These are phyloP conservation scores for Podospora anserina DNA, from an alignment of 495 filamentous ascomycete species.

Conservation along the genomic window DNA sequence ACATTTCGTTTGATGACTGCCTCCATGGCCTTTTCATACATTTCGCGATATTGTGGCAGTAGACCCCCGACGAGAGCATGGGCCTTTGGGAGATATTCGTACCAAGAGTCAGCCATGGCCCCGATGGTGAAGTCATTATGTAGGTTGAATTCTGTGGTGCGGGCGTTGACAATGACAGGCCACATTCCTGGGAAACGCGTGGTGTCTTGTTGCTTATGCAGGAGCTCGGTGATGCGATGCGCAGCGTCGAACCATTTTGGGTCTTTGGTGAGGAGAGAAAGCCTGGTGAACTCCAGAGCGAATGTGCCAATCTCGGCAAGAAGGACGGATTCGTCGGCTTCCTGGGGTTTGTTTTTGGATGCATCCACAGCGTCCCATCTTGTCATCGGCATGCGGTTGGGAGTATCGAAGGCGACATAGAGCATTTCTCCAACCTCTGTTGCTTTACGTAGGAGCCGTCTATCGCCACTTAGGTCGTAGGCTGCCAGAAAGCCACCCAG, in stretches of 20 bases:
- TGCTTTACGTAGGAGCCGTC: conserved; percentile 72
- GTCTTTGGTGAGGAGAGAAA: conserved; percentile 76
- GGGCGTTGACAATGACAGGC: conserved; percentile 41
- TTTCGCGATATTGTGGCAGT: conserved; percentile 65
- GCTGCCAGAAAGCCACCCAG: conserved; percentile 74
- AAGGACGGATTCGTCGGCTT: conserved; percentile 34
- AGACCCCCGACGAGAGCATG: conserved; percentile 67
- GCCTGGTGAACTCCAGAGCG: conserved; percentile 78
- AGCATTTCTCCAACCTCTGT: conserved; percentile 78
- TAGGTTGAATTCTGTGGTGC: conserved; percentile 25
- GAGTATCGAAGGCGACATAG: conserved; percentile 85
- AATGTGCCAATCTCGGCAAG: conserved; percentile 70
- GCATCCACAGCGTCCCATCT: conserved; percentile 54
- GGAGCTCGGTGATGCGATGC: conserved; percentile 69
- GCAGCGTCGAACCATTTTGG: conserved; percentile 85
- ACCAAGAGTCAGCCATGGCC: conserved; percentile 73
- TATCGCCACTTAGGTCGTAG: conserved; percentile 68
- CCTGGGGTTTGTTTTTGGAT: conserved; percentile 30
- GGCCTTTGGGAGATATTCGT: conserved; percentile 81
- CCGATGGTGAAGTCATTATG: conserved; percentile 62
- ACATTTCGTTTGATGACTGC: conserved; percentile 63
- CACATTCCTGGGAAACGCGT: conserved; percentile 67
- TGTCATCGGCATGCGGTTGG: conserved; percentile 82
- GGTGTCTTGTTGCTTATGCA: conserved; percentile 61
- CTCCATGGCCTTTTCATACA: conserved; percentile 70